Evolutionary conservation across 108 stramenopile genomes (phyloP).

Genomic region (Mediolabrus comicus): DNA sequence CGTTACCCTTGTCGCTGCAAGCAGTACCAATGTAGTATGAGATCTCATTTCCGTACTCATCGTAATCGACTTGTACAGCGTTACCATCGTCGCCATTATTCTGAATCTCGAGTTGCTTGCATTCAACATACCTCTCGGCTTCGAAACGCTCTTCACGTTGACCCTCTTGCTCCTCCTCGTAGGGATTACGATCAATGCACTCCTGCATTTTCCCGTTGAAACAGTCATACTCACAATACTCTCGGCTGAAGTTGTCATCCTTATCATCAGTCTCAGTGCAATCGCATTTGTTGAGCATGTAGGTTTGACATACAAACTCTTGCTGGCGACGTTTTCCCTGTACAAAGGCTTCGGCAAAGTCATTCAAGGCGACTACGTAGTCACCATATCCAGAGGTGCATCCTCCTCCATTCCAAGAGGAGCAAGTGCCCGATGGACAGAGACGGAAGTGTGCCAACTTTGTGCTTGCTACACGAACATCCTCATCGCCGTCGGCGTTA

Average conservation of each 20-base stretch:
- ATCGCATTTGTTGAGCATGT: slow-evolving; percentile 23
- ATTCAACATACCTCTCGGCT: slow-evolving; percentile 26
- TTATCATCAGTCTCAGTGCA: slow-evolving; percentile 31
- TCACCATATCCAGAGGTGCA: slow-evolving; percentile 31
- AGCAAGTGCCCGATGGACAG: slow-evolving; percentile 23
- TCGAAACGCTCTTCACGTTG: slow-evolving; percentile 21
- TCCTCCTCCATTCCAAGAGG: slow-evolving; percentile 5
- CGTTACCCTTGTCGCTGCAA: slow-evolving; percentile 60
- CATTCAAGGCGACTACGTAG: slow-evolving; percentile 26
- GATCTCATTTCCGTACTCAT: slow-evolving; percentile 16
- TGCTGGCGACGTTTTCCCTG: slow-evolving; percentile 1
- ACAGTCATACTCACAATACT: slow-evolving; percentile 36
- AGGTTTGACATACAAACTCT: slow-evolving; percentile 24
- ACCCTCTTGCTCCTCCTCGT: slow-evolving; percentile 27
- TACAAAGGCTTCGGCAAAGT: slow-evolving; percentile 27
- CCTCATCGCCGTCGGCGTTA: slow-evolving; percentile 23
- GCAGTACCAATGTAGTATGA: slow-evolving; percentile 63
- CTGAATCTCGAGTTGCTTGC: slow-evolving; percentile 25
- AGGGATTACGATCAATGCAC: slow-evolving; percentile 33
- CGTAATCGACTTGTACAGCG: not conserved
- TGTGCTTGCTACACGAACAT: slow-evolving; percentile 11
- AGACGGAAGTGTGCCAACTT: slow-evolving; percentile 36
- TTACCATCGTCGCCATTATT: slow-evolving; percentile 11
- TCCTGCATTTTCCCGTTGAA: slow-evolving; percentile 2
- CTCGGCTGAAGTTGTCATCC: slow-evolving; percentile 24